Evolutionary conservation across 768 basidiomycete species (phyloP).

Genomic region (Boletus speciosus): DNA sequence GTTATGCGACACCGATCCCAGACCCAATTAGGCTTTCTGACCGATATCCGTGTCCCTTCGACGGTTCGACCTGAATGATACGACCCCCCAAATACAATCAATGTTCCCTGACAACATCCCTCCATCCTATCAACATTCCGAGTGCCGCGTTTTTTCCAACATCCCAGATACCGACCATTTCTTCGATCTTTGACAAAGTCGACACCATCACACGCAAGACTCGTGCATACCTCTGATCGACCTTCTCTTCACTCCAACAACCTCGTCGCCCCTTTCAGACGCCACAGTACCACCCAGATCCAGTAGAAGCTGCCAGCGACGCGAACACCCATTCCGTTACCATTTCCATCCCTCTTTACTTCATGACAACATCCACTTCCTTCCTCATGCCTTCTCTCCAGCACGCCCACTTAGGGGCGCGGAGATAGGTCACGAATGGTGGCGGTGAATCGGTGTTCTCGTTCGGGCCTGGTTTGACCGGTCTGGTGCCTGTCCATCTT

Average conservation of each 20-base stretch:
- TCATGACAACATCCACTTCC: not conserved
- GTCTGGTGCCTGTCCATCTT: not conserved
- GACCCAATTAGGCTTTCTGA: not conserved
- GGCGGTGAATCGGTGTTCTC: not conserved
- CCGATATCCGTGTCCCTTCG: not conserved
- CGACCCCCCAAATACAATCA: not conserved
- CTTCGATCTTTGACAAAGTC: not conserved
- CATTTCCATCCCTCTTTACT: not conserved
- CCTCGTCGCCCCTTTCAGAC: not conserved
- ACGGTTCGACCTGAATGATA: not conserved
- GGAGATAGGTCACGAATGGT: slow-evolving; percentile 7
- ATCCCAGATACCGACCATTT: not conserved
- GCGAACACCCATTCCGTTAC: not conserved
- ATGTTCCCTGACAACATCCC: not conserved
- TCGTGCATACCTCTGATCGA: not conserved
- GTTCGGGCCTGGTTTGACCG: not conserved
- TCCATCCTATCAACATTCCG: not conserved
- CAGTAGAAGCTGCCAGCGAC: not conserved
- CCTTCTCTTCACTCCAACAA: not conserved
- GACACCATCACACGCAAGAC: not conserved
- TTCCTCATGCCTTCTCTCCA: slow-evolving; percentile 8
- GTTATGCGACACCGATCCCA: not conserved
- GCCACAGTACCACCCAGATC: not conserved
- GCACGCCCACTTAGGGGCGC: slow-evolving; percentile 18
- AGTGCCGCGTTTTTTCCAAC: not conserved